Evolutionary conservation across 352 stramenopile genomes (phyloP).

Genomic region (Phytophthora sp.): DNA sequence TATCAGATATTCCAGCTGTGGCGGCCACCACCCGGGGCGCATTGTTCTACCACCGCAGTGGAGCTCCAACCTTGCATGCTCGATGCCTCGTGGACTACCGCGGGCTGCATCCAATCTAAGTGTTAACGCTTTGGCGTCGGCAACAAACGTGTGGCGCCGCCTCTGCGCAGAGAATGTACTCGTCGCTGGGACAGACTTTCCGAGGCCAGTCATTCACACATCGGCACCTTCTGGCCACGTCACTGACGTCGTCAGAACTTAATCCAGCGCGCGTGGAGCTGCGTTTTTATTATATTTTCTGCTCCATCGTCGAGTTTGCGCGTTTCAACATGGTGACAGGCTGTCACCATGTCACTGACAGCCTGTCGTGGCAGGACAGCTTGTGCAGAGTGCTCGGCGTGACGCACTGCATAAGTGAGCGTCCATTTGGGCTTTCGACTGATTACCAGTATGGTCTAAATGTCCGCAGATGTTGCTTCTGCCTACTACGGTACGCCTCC

Average conservation of each 20-base stretch:
- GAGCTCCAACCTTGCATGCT: conserved; percentile 2
- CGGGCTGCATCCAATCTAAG: conserved; percentile 22
- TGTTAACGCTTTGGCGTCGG: conserved; percentile 10
- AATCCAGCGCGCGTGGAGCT: conserved; percentile 1
- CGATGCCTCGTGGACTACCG: background rate
- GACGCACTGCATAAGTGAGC: conserved; percentile 21
- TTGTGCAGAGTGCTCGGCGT: no score
- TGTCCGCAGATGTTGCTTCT: background rate
- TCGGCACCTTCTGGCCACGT: no score
- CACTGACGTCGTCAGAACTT: background rate
- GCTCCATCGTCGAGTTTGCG: no score
- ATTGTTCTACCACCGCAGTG: conserved; percentile 6
- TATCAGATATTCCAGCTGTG: background rate
- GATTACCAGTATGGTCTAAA: background rate
- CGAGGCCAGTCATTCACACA: conserved; percentile 9
- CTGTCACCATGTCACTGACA: no score
- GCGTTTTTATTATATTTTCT: conserved; percentile 20
- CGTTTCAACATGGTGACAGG: conserved; percentile 17
- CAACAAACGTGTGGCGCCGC: background rate
- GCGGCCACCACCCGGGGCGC: background rate
- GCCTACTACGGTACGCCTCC: conserved; percentile 1
- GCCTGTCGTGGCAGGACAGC: no score
- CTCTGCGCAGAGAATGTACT: conserved; percentile 12
- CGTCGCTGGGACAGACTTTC: background rate
- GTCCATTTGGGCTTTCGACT: background rate